Evolutionary conservation across 257 asterid genomes (phyloP), one percentile per base, ranked within the genome.

Genomic region (Solanum clarkiae): DNA sequence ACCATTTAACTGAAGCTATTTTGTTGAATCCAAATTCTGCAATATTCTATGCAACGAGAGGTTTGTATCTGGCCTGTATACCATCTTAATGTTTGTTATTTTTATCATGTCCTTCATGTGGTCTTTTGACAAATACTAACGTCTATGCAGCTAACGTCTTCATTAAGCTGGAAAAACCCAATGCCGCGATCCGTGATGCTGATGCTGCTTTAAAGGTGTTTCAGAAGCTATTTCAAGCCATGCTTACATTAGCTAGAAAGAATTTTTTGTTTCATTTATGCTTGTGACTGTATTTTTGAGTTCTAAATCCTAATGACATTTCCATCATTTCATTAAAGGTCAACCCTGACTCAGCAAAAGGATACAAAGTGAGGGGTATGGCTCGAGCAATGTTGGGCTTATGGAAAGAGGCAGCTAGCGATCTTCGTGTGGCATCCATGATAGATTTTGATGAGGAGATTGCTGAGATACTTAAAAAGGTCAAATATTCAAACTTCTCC

Each of bases 361-460:
- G 98, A 29, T 96, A 92, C 79, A 96, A 96, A 93, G 88, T 92
- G 72, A 92, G 98, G 82, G 99, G 98, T 51, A 88, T 91, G 90
- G 96, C 96, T 54, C 91, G 91, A 90, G 92, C 94, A 80, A 91
- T 93, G 97, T 66, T 94, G 90, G 98, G 98, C 84, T 90, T 91
- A 62, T 95, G 98, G 98, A 92, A 93, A 92, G 96, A 91, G 88
- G 96, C 98, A 12, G 96, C 93, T 80, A 85, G 88, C 32, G 97
- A 94, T 90, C 93, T 96, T 91, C 94, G 80, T 49, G 81, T 90
- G 85, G 98, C 98, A 10, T 91, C 98, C 17, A 94, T 85, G 13
- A 83, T 96, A 87, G 98, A 93, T 87, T 90, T 85, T 55, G 98
- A 94, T 68, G 97, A 93, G 87, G 98, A 96, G 89, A 93, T 93